phyloP scores from a whole-genome alignment of 73 alveolate species.

The Tetrahymena malaccensis region DNA sequence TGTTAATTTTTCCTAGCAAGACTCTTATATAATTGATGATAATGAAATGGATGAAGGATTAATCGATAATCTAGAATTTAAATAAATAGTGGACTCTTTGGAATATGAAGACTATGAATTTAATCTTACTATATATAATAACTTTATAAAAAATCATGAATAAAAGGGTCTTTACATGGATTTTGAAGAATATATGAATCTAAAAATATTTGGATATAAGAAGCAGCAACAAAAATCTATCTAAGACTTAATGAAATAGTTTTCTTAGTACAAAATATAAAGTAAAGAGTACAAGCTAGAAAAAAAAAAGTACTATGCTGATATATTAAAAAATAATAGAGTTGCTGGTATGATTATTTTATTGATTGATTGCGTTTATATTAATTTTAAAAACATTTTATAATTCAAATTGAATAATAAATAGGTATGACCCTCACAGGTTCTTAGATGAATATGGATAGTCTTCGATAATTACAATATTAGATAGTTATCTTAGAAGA shows the following conservation, averaged over 20 bases:
- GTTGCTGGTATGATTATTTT: background rate
- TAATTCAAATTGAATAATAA: background rate
- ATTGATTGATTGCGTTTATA: background rate
- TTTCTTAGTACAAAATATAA: background rate
- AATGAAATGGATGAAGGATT: background rate
- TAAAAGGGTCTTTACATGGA: background rate
- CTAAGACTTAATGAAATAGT: background rate
- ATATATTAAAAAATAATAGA: background rate
- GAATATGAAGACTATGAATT: background rate
- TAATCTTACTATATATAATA: background rate
- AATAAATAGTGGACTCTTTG: background rate
- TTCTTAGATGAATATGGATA: background rate
- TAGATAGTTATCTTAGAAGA: conserved; percentile 77
- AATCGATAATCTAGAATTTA: background rate
- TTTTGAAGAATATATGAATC: background rate
- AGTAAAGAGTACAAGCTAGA: background rate
- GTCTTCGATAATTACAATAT: conserved; percentile 29
- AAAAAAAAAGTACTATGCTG: background rate
- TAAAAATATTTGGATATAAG: background rate
- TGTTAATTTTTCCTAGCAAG: background rate
- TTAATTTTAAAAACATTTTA: background rate
- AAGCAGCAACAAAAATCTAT: background rate
- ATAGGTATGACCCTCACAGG: background rate
- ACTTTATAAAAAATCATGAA: background rate
- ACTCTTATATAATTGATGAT: background rate